These are phyloP conservation scores for Sclerotinia subarctica DNA, from an alignment of 2,329 filamentous ascomycete genomes.

Conservation along the genomic window DNA sequence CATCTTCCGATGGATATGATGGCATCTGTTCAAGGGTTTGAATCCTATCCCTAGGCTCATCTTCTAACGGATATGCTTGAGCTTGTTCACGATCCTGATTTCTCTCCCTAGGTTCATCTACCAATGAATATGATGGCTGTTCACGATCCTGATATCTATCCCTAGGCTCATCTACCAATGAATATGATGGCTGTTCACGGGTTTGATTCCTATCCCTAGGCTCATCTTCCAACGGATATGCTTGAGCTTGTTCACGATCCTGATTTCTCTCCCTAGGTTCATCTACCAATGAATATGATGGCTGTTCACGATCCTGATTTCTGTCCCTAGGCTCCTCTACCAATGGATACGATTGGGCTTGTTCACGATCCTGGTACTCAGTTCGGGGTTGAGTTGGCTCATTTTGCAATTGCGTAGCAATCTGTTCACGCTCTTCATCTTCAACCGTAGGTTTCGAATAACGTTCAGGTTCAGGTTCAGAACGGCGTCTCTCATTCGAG, in stretches of 20 bases:
- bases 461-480: background rate
- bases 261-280: background rate
- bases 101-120: background rate
- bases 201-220: background rate
- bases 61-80: background rate
- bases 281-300: background rate
- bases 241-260: background rate
- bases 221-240: background rate
- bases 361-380: background rate
- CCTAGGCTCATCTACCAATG: background rate
- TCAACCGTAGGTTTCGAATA: background rate
- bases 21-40: background rate
- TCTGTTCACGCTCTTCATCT: background rate
- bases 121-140: background rate
- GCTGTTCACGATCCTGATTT: background rate
- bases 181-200: background rate
- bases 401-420: background rate
- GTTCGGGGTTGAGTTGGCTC: background rate
- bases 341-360: background rate
- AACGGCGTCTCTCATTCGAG: background rate
- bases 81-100: background rate
- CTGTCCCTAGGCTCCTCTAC: background rate
- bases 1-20: constrained; percentile 2
- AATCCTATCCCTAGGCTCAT: background rate
- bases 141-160: background rate